Evolutionary conservation across 345 rosid genomes (phyloP), one percentile per base, ranked within the genome.

Genomic region (Eucalyptus regnans): DNA sequence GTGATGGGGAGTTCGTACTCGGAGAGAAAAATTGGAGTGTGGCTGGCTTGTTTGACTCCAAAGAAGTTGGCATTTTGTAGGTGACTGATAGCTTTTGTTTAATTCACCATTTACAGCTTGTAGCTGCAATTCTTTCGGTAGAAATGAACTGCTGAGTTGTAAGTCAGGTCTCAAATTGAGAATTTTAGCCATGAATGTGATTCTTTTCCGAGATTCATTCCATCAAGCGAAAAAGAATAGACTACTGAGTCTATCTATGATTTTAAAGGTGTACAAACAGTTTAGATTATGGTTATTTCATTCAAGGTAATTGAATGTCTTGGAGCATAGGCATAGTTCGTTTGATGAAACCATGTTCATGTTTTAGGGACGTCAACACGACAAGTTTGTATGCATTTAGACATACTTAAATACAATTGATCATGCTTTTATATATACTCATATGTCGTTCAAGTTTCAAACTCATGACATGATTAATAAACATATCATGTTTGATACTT

Each of bases 391-490:
- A 56, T 56, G 27, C 60, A 56, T 23, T 60, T 60, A 60, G n/a
- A 27, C 31, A 12, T 5, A 27, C 31, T 60, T 60, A 25, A 25
- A 12, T 60, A 25, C 16, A 27, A 1, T 0, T 11, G 31, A 60
- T 11, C 68, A 27, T 0, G 0, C 0, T 27, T 60, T 12, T 27
- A 12, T 52, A 52, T 52, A 52, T 18, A 52, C 0, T 52, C 23
- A 52, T 52, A 18, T 52, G 0, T 52, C 1, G 23, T 52, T 52
- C 0, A 0, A 52, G 23, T 7, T 52, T 52, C 56, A 18, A 52
- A 52, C 2, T 0, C 56, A 52, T 0, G 2, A 18, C 1, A 11
- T 25, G 29, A 60, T 60, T 23, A 1, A 56, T 56, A 56, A 52
- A 18, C 3, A 56, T 23, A 1, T 52, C 4, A 6, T 23, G 62